These are phyloP conservation scores for Copromyces sp. DNA, from an alignment of 495 filamentous ascomycete species.

Conservation along the genomic window DNA sequence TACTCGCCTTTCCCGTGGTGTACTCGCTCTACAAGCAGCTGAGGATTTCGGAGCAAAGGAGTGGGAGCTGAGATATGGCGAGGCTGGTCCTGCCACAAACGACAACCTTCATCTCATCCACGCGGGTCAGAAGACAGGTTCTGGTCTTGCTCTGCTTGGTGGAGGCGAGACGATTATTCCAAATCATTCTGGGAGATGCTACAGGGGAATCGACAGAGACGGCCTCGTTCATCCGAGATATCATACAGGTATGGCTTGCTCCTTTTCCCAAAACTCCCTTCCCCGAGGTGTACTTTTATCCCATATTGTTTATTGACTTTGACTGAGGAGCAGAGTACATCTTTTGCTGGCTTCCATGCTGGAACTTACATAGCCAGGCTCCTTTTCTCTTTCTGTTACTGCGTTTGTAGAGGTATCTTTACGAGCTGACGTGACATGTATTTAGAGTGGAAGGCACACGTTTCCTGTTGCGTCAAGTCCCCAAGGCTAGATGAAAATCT, in stretches of 20 bases:
- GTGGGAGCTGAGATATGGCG: not conserved
- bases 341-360: not conserved
- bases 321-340: not conserved
- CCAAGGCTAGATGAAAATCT: not conserved
- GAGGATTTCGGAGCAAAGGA: not conserved
- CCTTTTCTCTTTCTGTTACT: not conserved
- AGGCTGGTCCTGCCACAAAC: not conserved
- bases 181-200: not conserved
- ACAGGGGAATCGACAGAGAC: not conserved
- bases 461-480: not conserved
- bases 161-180: not conserved
- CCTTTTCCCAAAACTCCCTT: not conserved
- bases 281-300: not conserved
- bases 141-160: not conserved
- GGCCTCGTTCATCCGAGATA: not conserved
- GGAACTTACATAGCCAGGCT: not conserved
- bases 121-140: not conserved
- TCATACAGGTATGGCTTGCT: not conserved
- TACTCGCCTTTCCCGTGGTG: not conserved
- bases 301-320: not conserved
- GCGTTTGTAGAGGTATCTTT: not conserved
- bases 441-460: not conserved
- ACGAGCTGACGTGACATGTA: not conserved
- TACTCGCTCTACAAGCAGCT: not conserved
- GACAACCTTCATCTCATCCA: not conserved